Conservation (phyloP, 2,329 filamentous ascomycete species). For the Aspergillus sp. region DNA sequence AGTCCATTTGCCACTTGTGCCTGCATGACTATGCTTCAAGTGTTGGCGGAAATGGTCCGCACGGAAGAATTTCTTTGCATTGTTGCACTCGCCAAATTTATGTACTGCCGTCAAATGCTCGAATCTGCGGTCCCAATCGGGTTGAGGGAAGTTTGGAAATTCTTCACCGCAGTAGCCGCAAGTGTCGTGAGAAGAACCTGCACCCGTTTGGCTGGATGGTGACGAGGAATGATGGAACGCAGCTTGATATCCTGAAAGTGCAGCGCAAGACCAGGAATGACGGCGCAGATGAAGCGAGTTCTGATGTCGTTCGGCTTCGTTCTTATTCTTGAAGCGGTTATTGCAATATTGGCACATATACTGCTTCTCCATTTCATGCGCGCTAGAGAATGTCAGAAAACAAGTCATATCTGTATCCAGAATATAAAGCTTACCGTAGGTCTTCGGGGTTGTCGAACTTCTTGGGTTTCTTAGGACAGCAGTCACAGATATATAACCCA, state of each 20-base stretch:
- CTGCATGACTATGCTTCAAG: slow-evolving; percentile 93
- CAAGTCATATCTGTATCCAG: not conserved
- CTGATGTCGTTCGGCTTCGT: slow-evolving; percentile 92
- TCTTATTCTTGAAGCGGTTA: slow-evolving; percentile 98
- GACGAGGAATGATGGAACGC: slow-evolving; percentile 79
- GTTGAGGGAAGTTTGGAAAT: slow-evolving; percentile 67
- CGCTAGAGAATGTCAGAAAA: slow-evolving; percentile 44
- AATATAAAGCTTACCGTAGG: slow-evolving; percentile 60
- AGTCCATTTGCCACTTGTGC: slow-evolving; percentile 97
- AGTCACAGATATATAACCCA: slow-evolving; percentile 74
- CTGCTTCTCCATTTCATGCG: slow-evolving; percentile 92
- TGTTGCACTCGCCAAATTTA: slow-evolving; percentile 97
- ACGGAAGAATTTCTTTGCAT: slow-evolving; percentile 95
- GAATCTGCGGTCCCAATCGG: slow-evolving; percentile 82
- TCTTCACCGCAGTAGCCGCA: slow-evolving; percentile 97
- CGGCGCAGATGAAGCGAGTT: slow-evolving; percentile 89
- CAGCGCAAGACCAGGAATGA: slow-evolving; percentile 96
- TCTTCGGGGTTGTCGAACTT: slow-evolving; percentile 85
- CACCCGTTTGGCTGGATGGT: slow-evolving; percentile 27
- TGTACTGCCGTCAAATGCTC: slow-evolving; percentile 86
- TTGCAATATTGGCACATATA: slow-evolving; percentile 90
- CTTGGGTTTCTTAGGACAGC: slow-evolving; percentile 94
- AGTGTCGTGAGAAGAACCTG: slow-evolving; percentile 54
- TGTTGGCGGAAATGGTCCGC: slow-evolving; percentile 98
- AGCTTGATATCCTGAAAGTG: slow-evolving; percentile 67